Evolutionary conservation across 352 stramenopile species (phyloP).

Genomic region (Phytopythium ostracodes): DNA sequence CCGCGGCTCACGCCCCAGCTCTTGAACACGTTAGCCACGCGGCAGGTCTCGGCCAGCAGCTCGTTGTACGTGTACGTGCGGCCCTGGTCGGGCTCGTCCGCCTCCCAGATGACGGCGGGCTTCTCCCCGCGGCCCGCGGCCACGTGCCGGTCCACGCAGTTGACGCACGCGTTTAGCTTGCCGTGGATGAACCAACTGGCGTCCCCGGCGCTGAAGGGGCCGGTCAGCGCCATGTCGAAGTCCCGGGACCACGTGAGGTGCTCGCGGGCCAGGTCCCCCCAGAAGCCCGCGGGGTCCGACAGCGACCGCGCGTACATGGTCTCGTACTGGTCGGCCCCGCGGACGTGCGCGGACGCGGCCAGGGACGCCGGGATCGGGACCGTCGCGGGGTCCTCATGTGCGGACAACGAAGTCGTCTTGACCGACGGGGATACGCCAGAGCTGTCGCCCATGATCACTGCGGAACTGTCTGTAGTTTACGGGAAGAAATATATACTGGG

Average conservation of each 20-base stretch:
- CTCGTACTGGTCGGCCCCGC: slow-evolving; percentile 76
- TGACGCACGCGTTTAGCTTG: slow-evolving; percentile 90
- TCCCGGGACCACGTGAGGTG: slow-evolving; percentile 92
- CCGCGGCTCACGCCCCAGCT: slow-evolving; percentile 58
- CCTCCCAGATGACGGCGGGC: slow-evolving; percentile 94
- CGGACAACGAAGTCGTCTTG: background rate
- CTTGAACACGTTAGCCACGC: slow-evolving; percentile 92
- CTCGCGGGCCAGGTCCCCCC: slow-evolving; percentile 74
- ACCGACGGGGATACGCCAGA: background rate
- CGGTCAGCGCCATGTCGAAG: slow-evolving; percentile 79
- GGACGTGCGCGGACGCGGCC: slow-evolving; percentile 58
- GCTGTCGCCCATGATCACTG: slow-evolving; percentile 1
- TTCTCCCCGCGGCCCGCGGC: slow-evolving; percentile 55
- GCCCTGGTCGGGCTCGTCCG: slow-evolving; percentile 88
- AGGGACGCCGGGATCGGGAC: slow-evolving; percentile 24
- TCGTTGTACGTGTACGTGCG: slow-evolving; percentile 91
- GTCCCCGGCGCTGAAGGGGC: slow-evolving; percentile 82
- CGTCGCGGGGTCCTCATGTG: background rate
- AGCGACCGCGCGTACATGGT: slow-evolving; percentile 86
- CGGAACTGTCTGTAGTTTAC: too few species aligned
- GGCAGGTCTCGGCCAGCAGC: slow-evolving; percentile 85
- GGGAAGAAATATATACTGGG: background rate
- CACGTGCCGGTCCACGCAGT: slow-evolving; percentile 93
- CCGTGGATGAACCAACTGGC: slow-evolving; percentile 92
- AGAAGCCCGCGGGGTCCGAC: slow-evolving; percentile 89